Evolutionary conservation across 176 grass and related monocot species (phyloP).

Genomic region (Oryza officinalis): DNA sequence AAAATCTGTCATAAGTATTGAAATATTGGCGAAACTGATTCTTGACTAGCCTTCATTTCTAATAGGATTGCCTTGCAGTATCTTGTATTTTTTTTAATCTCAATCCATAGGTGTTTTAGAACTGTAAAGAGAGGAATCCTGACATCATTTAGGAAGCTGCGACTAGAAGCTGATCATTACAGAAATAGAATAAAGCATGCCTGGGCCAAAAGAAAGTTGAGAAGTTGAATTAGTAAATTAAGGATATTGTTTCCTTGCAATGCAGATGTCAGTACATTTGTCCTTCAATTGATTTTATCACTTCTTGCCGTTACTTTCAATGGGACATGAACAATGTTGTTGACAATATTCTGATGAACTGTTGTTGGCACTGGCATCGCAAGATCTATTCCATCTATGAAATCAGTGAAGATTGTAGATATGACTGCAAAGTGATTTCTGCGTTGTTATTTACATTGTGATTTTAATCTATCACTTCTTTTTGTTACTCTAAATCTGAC

Average conservation of each 20-base stretch:
- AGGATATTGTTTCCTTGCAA: conserved; percentile 10
- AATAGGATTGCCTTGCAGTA: conserved; percentile 15
- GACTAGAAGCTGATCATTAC: conserved; percentile 2
- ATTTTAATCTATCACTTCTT: neutral
- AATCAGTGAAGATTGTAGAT: neutral
- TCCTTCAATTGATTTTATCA: conserved; percentile 6
- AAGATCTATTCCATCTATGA: neutral
- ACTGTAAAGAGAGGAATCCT: conserved; percentile 18
- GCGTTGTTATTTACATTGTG: neutral
- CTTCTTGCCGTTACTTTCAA: neutral
- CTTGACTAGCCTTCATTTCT: neutral
- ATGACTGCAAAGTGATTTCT: neutral
- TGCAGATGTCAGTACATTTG: neutral
- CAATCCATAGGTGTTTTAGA: conserved; percentile 4
- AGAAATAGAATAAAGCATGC: neutral
- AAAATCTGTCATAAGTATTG: conserved; percentile 4
- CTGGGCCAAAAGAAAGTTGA: neutral
- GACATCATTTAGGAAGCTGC: conserved; percentile 25
- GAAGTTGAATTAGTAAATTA: conserved; percentile 4
- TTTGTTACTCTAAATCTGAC: conserved; percentile 10
- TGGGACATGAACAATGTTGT: neutral
- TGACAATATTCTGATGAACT: neutral
- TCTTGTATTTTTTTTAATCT: neutral
- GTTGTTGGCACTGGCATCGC: neutral
- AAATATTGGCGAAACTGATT: neutral